Conservation (phyloP, 371 early-diverging fungal genomes). For the Mortierella sp. region DNA sequence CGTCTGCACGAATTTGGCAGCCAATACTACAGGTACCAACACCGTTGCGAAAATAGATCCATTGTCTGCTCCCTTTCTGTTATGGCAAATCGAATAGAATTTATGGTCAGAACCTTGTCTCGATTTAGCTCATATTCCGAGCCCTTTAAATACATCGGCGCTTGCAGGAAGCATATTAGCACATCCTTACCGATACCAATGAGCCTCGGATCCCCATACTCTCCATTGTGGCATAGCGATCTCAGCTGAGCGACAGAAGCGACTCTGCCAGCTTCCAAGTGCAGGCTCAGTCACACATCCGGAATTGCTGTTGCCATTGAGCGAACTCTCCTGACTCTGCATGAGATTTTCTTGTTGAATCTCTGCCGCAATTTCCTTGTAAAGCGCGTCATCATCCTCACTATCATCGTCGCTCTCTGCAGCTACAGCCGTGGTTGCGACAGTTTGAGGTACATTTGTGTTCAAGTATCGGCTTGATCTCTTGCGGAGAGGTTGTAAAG, state of each 20-base stretch:
- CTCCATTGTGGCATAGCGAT: slow-evolving; percentile 52
- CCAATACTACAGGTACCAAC: slow-evolving; percentile 45
- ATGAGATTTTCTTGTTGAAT: slow-evolving; percentile 27
- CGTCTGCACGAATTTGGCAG: slow-evolving; percentile 54
- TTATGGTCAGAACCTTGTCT: background rate
- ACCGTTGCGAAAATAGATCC: slow-evolving; percentile 55
- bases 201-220: slow-evolving; percentile 51
- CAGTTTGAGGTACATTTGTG: slow-evolving; percentile 17
- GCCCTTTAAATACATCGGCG: background rate
- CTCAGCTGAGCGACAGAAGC: slow-evolving; percentile 35
- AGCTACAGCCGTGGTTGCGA: slow-evolving; percentile 22
- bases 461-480: slow-evolving; percentile 47
- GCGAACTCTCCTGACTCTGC: slow-evolving; percentile 14
- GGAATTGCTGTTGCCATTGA: slow-evolving; percentile 5
- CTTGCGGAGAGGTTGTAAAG: slow-evolving; percentile 47
- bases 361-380: slow-evolving; percentile 34
- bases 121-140: background rate
- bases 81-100: background rate
- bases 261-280: slow-evolving; percentile 32
- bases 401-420: slow-evolving; percentile 52
- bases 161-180: background rate
- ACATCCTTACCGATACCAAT: slow-evolving; percentile 50
- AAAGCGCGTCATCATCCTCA: slow-evolving; percentile 43
- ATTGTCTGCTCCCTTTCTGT: slow-evolving; percentile 52
- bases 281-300: slow-evolving; percentile 13